phyloP scores from a whole-genome alignment of 345 rosid genomes.

The Acer campestre region DNA sequence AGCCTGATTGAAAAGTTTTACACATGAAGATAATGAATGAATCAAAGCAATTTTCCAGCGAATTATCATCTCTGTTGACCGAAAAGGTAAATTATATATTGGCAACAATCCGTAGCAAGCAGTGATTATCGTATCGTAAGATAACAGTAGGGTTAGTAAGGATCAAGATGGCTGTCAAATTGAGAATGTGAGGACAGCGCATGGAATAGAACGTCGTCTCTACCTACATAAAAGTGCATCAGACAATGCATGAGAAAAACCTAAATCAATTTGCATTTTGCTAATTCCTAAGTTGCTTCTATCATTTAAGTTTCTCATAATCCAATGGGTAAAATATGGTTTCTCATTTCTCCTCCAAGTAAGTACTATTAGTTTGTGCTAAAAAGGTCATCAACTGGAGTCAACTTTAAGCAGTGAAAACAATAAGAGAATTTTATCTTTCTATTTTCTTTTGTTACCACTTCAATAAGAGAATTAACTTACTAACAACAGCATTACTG shows the following conservation, averaged over 20 bases:
- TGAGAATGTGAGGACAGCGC: not conserved
- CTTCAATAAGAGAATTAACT: too few relatives aligned
- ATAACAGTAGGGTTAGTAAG: not conserved
- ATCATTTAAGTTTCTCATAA: not conserved
- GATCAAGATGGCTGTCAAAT: not conserved
- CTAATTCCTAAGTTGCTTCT: not conserved
- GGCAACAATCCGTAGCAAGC: not conserved
- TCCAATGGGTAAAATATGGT: not conserved
- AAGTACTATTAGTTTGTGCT: not conserved
- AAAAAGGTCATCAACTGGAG: not conserved
- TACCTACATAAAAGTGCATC: not conserved
- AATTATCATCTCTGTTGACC: not conserved
- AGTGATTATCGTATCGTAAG: not conserved
- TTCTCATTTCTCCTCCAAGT: not conserved
- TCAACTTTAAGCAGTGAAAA: too few relatives aligned
- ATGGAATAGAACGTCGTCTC: not conserved
- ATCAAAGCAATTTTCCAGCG: not conserved
- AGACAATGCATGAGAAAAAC: not conserved
- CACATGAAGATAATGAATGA: not conserved
- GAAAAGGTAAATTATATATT: not conserved
- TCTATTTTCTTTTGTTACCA: too few relatives aligned
- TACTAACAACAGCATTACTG: not conserved
- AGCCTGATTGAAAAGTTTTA: not conserved
- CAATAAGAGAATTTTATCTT: too few relatives aligned
- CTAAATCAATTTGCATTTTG: not conserved